Evolutionary conservation across 805 yeast species (phyloP).

Genomic region (Wickerhamomyces strasburgensis): DNA sequence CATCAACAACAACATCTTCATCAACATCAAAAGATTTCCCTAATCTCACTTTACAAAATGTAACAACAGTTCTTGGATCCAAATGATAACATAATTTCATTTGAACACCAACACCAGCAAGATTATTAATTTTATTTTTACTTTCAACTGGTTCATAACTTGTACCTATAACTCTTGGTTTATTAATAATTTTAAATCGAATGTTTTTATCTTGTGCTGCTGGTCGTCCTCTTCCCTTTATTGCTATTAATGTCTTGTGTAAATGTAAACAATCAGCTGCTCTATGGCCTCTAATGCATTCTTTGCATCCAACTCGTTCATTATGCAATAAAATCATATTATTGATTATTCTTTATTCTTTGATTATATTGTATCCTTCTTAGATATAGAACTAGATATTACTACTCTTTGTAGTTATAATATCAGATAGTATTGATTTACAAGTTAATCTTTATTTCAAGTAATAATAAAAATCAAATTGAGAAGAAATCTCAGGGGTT

Average conservation of each 20-base stretch:
- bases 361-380: too few relatives aligned
- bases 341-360: too few relatives aligned
- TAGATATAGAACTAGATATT: too few relatives aligned
- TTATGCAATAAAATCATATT: constrained; percentile 74
- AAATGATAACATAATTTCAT: constrained; percentile 15
- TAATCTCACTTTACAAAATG: constrained; percentile 8
- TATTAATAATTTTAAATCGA: constrained; percentile 14
- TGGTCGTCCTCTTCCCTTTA: constrained; percentile 88
- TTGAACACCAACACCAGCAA: constrained; percentile 4
- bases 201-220: constrained; percentile 30
- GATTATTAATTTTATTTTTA: constrained; percentile 15
- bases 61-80: constrained; percentile 9
- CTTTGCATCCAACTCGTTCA: constrained; percentile 75
- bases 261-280: constrained; percentile 84
- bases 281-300: constrained; percentile 90
- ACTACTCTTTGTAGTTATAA: too few relatives aligned
- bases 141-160: constrained; percentile 14
- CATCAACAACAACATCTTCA: constrained; percentile 4
- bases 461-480: too few relatives aligned
- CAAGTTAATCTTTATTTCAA: too few relatives aligned
- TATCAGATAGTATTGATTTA: too few relatives aligned
- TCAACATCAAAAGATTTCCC: constrained; percentile 11
- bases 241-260: constrained; percentile 74
- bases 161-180: constrained; percentile 4
- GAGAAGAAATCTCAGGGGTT: too few relatives aligned